Base-by-base conservation (phyloP, 2,329 filamentous ascomycete species). In the Aspergillus sp. region DNA sequence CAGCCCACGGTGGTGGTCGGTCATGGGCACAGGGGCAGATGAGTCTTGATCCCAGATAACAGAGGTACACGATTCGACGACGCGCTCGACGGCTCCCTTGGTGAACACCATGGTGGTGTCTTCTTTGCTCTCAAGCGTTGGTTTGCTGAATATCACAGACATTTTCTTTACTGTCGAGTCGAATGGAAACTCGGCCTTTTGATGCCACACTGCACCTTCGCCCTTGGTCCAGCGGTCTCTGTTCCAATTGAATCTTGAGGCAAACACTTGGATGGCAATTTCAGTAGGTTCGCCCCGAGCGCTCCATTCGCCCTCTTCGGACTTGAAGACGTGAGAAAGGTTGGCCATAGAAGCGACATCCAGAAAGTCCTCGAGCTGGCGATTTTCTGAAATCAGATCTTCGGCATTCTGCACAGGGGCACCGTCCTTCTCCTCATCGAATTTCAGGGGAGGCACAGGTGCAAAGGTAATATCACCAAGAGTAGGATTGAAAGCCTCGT, bases 81-180 rank as follows among this genome's bases (percentile, higher is more conserved):
- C 81, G 36, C 87, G 81, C 68, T 91, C 88, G 3, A 90, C 88
- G 1, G 89, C 89, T 22, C 76, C 75, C 59, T 77, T 78, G 36
- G 71, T 74, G 55, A 75, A 76, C 3, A 76, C 64, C 69, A 72
- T 75, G 24, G 71, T 61, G 2, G 48, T 62, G 15, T 50, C 55
- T 12, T 53, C 45, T 12, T 55, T 30, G 1, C 9, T 9, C 26
- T 9, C 26, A 30, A 11, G 26, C 6, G 48, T 11, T 62, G 9
- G 48, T 11, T 62, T 58, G 1, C 62, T 67, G n/a, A 88, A 89
- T 52, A 90, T 85, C 38, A 89, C 87, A 0, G 87, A 89, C 88
- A 91, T 91, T 65, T 87, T 89, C 77, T 91, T 91, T 61, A 90
- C 83, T 56, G 84, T 84, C 0, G 87, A 90, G 67, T 91, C 88